Conservation (phyloP, 352 stramenopile genomes). For the Thraustochytrium striatum region DNA sequence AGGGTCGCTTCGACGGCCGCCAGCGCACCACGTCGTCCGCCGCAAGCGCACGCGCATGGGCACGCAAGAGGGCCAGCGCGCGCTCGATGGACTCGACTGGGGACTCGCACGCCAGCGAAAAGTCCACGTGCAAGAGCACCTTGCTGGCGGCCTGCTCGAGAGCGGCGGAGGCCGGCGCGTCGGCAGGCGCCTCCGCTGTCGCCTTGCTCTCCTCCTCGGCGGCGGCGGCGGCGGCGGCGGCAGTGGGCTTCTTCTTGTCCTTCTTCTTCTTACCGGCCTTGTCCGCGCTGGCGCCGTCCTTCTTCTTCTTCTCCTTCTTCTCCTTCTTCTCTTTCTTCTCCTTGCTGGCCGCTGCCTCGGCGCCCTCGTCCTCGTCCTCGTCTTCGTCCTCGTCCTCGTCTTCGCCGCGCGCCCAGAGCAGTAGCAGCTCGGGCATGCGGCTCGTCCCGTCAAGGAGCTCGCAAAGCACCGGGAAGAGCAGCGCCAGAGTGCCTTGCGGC, state of each 20-base stretch:
- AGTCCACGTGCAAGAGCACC: not conserved
- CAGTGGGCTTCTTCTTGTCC: not conserved
- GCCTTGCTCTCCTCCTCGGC: not conserved
- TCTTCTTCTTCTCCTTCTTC: conserved; percentile 38
- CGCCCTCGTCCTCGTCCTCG: conserved; percentile 36
- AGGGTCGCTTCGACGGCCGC: not conserved
- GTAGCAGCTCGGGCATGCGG: not conserved
- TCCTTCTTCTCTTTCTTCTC: conserved; percentile 23
- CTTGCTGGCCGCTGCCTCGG: conserved; percentile 20
- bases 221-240: not conserved
- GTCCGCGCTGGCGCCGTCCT: not conserved
- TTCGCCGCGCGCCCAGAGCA: conserved; percentile 5
- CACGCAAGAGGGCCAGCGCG: not conserved
- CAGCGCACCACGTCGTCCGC: not conserved
- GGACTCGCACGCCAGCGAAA: conserved; percentile 8
- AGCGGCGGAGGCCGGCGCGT: not conserved
- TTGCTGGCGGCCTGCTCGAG: not conserved
- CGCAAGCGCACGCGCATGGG: not conserved
- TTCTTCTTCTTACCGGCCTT: not conserved
- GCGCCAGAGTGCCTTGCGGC: not conserved
- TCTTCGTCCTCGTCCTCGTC: conserved; percentile 45
- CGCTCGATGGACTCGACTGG: conserved; percentile 40
- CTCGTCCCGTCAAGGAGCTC: not conserved
- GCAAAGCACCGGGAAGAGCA: conserved; percentile 35
- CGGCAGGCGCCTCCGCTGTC: not conserved